Base-by-base conservation (phyloP, 2,329 filamentous ascomycete genomes). In the Ceratocystis harringtonii region DNA sequence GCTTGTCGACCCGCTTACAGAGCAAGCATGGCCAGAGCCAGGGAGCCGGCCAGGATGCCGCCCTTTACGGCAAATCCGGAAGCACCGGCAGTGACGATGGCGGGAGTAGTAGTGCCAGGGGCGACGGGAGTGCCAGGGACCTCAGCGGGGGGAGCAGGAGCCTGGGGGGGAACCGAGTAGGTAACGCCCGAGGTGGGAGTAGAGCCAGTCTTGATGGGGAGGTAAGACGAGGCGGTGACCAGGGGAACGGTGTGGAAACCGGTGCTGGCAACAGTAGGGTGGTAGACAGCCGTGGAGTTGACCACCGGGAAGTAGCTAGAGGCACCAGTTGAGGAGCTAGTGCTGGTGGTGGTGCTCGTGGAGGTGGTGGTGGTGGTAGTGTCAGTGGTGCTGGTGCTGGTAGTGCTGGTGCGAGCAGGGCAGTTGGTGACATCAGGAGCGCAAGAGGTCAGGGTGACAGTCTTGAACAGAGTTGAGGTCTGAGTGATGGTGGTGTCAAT, bases 391-490 rank as follows among this genome's bases (percentile, higher is more conserved):
- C 12, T 19, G 10, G 32, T 28, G 22, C 12, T 19, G 10, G 32
- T 28, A 15, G 62, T 43, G 28, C 19, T 57, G 17, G 48, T 64
- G 45, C 65, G 65, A 30, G 28, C 65, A 45, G 65, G 65, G 66
- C 68, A 68, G 64, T 68, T 63, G 58, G 68, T 65, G 32, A 68
- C 66, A 25, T 68, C 68, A 41, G 66, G 30, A 30, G 57, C 65
- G 65, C 68, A 69, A 36, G 66, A 68, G 19, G 68, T 69, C 22
- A 69, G 64, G 25, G 68, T 69, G 60, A 69, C 45, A 25, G 68
- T 69, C 63, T 66, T 67, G 62, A 63, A 68, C 57, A 66, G 55
- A 61, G 68, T 69, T 22, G 64, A 66, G 52, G 68, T 68, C 50
- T 65, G 65, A 43, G 68, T 68, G 25, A 64, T 66, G 57, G 66